Conservation (phyloP, 2,329 filamentous ascomycete genomes). For the Thielaviopsis ethacetica region DNA sequence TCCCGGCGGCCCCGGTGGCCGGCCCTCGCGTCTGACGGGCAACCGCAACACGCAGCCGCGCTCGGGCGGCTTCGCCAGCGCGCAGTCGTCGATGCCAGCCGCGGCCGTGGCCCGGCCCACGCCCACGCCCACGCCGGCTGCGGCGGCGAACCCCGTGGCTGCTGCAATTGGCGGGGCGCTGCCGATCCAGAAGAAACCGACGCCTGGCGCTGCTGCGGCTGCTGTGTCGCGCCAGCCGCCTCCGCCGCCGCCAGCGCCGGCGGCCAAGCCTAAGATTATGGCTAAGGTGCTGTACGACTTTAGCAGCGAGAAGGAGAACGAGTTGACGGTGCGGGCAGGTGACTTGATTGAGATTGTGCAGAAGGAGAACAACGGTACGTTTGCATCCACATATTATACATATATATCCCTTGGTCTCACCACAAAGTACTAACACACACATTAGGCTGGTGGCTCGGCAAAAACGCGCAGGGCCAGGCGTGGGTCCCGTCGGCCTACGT, state of each 20-base stretch:
- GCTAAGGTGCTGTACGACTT: slow-evolving; percentile 93
- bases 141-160: slow-evolving; percentile 13
- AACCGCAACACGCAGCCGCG: slow-evolving; percentile 29
- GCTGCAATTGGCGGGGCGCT: slow-evolving; percentile 15
- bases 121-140: slow-evolving; percentile 14
- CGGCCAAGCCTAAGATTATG: slow-evolving; percentile 46
- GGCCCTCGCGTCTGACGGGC: slow-evolving; percentile 53
- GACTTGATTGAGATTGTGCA: slow-evolving; percentile 81
- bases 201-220: neutral
- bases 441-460: slow-evolving; percentile 89
- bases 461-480: slow-evolving; percentile 55
- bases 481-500: slow-evolving; percentile 94
- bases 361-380: slow-evolving; percentile 84
- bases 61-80: slow-evolving; percentile 21
- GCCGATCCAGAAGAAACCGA: slow-evolving; percentile 17
- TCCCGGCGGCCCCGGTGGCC: slow-evolving; percentile 71
- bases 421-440: slow-evolving; percentile 18
- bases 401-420: neutral
- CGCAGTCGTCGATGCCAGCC: slow-evolving; percentile 16
- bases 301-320: slow-evolving; percentile 64
- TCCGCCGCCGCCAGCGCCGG: slow-evolving; percentile 48
- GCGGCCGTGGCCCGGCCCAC: slow-evolving; percentile 15
- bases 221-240: slow-evolving; percentile 38
- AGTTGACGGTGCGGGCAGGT: slow-evolving; percentile 63
- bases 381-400: too few relatives aligned